Conservation (phyloP, 2,329 filamentous ascomycete genomes). For the Alternaria infectoria region DNA sequence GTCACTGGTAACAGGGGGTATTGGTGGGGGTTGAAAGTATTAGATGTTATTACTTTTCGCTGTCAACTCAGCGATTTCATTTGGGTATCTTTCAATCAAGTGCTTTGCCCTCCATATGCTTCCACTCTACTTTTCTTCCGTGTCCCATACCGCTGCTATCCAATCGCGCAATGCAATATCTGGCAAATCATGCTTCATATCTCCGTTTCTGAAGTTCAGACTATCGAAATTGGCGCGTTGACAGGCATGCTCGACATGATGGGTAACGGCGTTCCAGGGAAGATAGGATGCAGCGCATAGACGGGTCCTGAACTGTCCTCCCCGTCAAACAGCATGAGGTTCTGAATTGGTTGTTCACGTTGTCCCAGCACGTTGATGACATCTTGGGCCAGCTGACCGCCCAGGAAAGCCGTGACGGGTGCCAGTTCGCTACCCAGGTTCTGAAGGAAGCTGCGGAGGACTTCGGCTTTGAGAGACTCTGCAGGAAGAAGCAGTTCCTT, state of each 20-base stretch:
- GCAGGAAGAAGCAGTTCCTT: conserved; percentile 62
- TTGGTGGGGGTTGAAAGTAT: not conserved
- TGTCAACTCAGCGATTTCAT: not conserved
- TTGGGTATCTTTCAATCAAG: conserved; percentile 14
- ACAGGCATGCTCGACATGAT: conserved; percentile 31
- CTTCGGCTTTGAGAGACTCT: conserved; percentile 59
- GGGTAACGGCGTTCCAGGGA: conserved; percentile 39
- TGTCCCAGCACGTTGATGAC: conserved; percentile 94
- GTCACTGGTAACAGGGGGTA: not conserved
- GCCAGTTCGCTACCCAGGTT: conserved; percentile 84
- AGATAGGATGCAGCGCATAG: conserved; percentile 79
- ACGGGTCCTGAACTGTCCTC: conserved; percentile 78
- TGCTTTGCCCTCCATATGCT: not conserved
- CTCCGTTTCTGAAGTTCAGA: conserved; percentile 1
- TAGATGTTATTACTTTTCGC: conserved; percentile 1
- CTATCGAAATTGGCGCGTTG: conserved; percentile 25
- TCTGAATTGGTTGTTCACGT: conserved; percentile 93
- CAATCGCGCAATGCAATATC: not conserved
- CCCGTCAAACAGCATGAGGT: conserved; percentile 90
- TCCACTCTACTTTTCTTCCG: not conserved
- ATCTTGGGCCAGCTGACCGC: conserved; percentile 90
- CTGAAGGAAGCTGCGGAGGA: conserved; percentile 83
- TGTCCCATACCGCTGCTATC: not conserved
- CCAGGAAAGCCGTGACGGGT: conserved; percentile 86
- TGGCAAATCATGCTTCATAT: not conserved